Percentiles rank a stretch among this genome's conserved stretches.
Conservation (phyloP, 306 rosid species). For the Adenanthera pavonina region DNA sequence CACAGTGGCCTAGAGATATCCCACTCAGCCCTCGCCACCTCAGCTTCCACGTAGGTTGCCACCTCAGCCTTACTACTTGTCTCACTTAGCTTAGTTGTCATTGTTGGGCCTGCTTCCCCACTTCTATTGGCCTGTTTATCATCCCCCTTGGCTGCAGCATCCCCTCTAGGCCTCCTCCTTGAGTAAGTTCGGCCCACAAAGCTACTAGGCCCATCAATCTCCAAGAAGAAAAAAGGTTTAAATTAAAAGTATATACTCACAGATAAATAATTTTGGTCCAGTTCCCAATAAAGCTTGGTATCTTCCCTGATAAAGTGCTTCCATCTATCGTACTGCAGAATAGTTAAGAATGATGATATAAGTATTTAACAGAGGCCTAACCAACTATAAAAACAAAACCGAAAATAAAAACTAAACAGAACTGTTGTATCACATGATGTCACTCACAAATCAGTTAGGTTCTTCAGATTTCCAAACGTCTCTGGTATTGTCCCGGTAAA, state of each 20-base stretch:
- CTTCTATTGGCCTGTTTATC: no score
- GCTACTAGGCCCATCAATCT: background rate
- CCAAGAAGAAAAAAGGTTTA: background rate
- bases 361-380: background rate
- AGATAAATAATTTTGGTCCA: slow-evolving; percentile 59
- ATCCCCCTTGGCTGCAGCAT: no score
- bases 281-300: slow-evolving; percentile 72
- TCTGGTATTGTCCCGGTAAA: slow-evolving; percentile 72
- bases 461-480: slow-evolving; percentile 58
- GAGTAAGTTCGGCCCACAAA: no score
- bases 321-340: slow-evolving; percentile 79
- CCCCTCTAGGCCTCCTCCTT: no score
- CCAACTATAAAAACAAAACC: background rate
- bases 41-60: no score
- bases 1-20: no score
- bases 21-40: no score
- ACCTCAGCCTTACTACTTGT: no score
- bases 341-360: slow-evolving; percentile 8
- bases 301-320: slow-evolving; percentile 58
- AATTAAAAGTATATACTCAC: slow-evolving; percentile 53
- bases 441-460: slow-evolving; percentile 67
- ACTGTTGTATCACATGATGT: background rate
- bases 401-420: background rate
- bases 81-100: no score
- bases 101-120: no score